Evolutionary conservation across 768 basidiomycete species (phyloP).

Genomic region (Suillus paluster): DNA sequence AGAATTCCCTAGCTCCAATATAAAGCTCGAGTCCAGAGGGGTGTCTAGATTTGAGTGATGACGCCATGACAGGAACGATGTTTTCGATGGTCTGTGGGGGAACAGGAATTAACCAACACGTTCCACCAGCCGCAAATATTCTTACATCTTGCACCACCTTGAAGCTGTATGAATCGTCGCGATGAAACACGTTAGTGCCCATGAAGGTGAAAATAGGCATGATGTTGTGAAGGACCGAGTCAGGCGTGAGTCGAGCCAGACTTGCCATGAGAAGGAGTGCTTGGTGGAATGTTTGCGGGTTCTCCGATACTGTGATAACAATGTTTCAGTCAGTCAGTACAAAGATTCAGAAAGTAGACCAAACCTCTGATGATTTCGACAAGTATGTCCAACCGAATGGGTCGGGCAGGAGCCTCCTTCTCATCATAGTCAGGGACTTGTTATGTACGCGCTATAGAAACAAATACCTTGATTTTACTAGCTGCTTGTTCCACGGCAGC

Average conservation of each 20-base stretch:
- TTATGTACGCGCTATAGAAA: conserved; percentile 1
- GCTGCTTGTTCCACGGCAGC: conserved; percentile 75
- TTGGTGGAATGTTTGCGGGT: conserved; percentile 95
- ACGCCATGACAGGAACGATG: conserved; percentile 92
- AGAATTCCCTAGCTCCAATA: conserved; percentile 74
- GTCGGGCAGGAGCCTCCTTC: conserved; percentile 61
- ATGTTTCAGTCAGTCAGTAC: conserved; percentile 11
- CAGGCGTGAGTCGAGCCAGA: conserved; percentile 82
- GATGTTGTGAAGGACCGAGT: conserved; percentile 90
- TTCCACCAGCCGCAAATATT: not conserved
- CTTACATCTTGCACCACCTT: conserved; percentile 89
- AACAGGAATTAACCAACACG: not conserved
- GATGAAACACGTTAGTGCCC: conserved; percentile 97
- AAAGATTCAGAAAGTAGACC: not conserved
- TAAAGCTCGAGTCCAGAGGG: conserved; percentile 61
- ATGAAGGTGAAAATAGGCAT: conserved; percentile 99
- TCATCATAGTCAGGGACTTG: conserved; percentile 2
- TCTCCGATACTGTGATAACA: conserved; percentile 66
- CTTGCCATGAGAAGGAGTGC: conserved; percentile 87
- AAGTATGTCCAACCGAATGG: conserved; percentile 80
- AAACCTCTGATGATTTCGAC: conserved; percentile 86
- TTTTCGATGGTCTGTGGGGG: conserved; percentile 79
- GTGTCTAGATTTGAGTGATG: conserved; percentile 69
- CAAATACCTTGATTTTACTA: conserved; percentile 55
- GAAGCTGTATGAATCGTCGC: conserved; percentile 96